Base-by-base conservation (phyloP, 2,329 filamentous ascomycete genomes). In the Cladorrhinum sp. region DNA sequence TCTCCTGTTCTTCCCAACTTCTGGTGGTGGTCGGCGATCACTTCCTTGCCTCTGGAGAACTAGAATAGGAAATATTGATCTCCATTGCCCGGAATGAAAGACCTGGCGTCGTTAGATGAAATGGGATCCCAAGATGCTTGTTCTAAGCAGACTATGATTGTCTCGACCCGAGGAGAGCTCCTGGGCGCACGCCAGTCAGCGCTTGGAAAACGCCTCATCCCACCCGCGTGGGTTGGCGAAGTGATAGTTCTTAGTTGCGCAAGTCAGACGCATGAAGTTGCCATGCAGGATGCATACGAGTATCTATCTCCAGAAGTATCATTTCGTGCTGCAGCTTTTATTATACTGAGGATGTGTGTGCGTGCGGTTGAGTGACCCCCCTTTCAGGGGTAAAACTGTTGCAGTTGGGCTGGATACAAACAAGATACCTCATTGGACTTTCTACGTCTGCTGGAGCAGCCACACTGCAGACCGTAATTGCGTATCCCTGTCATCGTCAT, bases 161-260 rank as follows among this genome's bases (percentile, higher is more conserved):
- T 32, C 25, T 23, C 27, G 32, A 36, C 16, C 32, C 32, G 32
- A 36, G 32, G 32, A 13, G 16, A 16, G 7, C 32, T 36, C 18
- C 41, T 45, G 16, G 16, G 8, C 41, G 18, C 41, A 45, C 41
- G 41, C 41, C 41, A 45, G 41, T 45, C 41, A 45, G 41, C 41
- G 41, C 41, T 45, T 45, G 41, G 41, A 13, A n/a, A 45, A 45
- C 55, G 57, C 54, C 36, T 50, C 56, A 22, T 45, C 45, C 50
- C n/a, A 13, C 32, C 12, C 32, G 32, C 8, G 7, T 36, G 32
- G 32, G 32, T 36, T 36, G 32, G 32, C 32, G 12, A 36, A 36
- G 16, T 36, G 32, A 36, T 36, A 36, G 16, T 55, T 55, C 36
- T 13, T 48, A 54, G 32, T 27, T 25, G 25, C 16, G 20, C 6